Conservation (phyloP, 179 eudicot genomes). For the Drosera spatulata region DNA sequence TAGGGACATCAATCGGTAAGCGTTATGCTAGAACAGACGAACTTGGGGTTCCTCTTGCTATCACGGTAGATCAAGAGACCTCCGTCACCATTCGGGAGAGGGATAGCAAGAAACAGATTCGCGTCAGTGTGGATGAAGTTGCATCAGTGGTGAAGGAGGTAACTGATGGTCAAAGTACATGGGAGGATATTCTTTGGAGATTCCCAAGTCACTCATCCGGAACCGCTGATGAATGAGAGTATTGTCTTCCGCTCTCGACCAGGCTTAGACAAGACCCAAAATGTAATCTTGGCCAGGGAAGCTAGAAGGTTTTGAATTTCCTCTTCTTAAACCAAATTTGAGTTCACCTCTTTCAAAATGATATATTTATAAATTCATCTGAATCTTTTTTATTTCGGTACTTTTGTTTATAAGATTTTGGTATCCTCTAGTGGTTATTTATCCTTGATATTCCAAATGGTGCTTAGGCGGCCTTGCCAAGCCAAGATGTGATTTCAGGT, state of each 20-base stretch:
- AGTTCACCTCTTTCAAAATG: too few species aligned
- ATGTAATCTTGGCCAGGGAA: too few species aligned
- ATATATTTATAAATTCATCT: too few species aligned
- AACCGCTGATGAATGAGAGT: neutral
- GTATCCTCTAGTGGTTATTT: too few species aligned
- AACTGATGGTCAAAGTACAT: conserved; percentile 69
- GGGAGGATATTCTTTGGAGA: conserved; percentile 58
- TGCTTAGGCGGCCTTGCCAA: too few species aligned
- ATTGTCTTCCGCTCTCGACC: neutral
- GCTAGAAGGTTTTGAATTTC: too few species aligned
- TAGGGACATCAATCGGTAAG: conserved; percentile 91
- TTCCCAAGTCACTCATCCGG: conserved; percentile 63
- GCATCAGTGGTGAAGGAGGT: conserved; percentile 65
- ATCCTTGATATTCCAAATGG: too few species aligned
- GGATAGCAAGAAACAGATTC: conserved; percentile 83
- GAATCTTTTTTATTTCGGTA: too few species aligned
- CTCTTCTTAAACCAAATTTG: too few species aligned
- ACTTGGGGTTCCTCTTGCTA: conserved; percentile 85
- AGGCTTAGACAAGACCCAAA: too few species aligned
- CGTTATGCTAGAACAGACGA: conserved; percentile 89
- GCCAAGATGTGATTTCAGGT: too few species aligned
- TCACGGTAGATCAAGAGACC: conserved; percentile 66
- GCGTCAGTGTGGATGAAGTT: conserved; percentile 62
- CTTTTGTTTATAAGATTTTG: too few species aligned
- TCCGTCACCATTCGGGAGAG: conserved; percentile 77